Conservation (phyloP, 257 asterid genomes). For the Petunia secreta region DNA sequence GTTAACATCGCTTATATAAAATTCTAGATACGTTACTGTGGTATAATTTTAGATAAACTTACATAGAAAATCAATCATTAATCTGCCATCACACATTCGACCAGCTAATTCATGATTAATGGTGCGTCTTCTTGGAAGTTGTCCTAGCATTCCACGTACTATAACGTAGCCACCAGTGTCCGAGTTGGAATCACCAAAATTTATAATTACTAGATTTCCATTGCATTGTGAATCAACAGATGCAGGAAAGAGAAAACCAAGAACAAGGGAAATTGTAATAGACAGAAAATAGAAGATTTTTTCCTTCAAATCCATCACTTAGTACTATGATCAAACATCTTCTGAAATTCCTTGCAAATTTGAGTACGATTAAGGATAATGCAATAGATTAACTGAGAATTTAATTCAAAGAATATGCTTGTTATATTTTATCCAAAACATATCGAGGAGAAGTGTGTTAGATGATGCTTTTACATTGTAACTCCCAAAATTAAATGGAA, state of each 20-base stretch:
- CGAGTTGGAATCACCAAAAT: constrained; percentile 61
- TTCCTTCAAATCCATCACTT: constrained; percentile 20
- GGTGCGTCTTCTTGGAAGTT: constrained; percentile 43
- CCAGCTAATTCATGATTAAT: constrained; percentile 46
- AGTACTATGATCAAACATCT: not conserved
- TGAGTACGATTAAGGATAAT: no score
- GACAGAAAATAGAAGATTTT: not conserved
- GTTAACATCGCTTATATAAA: no score
- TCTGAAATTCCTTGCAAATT: not conserved
- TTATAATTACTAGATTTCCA: constrained; percentile 44
- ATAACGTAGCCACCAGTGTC: constrained; percentile 53
- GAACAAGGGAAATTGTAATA: not conserved
- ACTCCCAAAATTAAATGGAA: no score
- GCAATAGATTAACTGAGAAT: no score
- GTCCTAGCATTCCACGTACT: constrained; percentile 41
- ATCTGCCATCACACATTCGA: constrained; percentile 46
- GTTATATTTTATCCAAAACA: no score
- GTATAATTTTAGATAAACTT: constrained; percentile 8
- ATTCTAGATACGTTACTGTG: no score
- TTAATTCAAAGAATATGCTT: no score
- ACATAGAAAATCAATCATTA: constrained; percentile 55
- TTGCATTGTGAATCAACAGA: constrained; percentile 30
- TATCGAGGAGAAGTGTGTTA: no score
- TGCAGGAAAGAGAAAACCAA: not conserved
- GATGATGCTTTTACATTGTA: no score